These are phyloP conservation scores for Ustilago bromivora DNA, from an alignment of 1,284 basidiomycete genomes.

Conservation along the genomic window DNA sequence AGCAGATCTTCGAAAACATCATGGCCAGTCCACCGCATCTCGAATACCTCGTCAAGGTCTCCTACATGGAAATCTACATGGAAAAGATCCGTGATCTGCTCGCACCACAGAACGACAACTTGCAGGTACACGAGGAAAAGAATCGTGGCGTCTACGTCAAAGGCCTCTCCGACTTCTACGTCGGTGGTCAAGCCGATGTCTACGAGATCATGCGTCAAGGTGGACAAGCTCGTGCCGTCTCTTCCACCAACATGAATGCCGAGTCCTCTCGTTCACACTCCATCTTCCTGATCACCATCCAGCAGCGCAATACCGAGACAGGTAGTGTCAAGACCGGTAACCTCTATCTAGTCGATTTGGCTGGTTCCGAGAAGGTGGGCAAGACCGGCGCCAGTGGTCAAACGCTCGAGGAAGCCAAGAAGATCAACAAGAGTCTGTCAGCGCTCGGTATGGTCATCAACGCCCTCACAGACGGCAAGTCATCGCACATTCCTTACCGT, in stretches of 20 bases:
- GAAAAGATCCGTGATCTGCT: constrained; percentile 96
- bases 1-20: constrained; percentile 98
- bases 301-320: constrained; percentile 94
- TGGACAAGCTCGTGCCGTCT: constrained; percentile 88
- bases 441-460: constrained; percentile 99
- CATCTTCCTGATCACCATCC: constrained; percentile 97
- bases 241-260: constrained; percentile 99
- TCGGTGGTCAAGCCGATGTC: constrained; percentile 81
- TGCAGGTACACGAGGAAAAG: constrained; percentile 99
- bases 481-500: constrained; percentile 96
- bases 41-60: constrained; percentile 99
- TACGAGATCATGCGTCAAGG: constrained; percentile 99
- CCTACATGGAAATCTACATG: constrained; percentile 99
- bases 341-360: constrained; percentile 96
- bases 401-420: constrained; percentile 99
- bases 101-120: constrained; percentile 96
- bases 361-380: constrained; percentile 98
- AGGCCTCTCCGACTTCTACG: constrained; percentile 96
- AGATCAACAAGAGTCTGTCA: constrained; percentile 98
- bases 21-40: constrained; percentile 92
- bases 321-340: constrained; percentile 97
- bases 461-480: constrained; percentile 90
- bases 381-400: constrained; percentile 99
- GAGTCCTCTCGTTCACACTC: constrained; percentile 99
- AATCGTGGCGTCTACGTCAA: constrained; percentile 98